phyloP scores from a whole-genome alignment of 2,329 filamentous ascomycete species.

The Aspergillus texensis region DNA sequence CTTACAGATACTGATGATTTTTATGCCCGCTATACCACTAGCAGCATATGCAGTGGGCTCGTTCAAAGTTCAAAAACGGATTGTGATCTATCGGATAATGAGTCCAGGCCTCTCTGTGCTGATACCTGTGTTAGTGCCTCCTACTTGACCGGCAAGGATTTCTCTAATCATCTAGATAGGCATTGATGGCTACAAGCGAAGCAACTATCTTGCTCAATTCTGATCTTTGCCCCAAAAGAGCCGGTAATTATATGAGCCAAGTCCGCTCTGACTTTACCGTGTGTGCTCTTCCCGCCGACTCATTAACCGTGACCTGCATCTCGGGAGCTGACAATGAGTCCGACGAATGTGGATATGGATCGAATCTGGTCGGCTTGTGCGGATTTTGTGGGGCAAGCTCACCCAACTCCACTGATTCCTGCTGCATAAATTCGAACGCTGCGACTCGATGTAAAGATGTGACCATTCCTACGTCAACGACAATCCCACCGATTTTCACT shows the following conservation, averaged over 20 bases:
- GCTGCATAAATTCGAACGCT: slow-evolving; percentile 83
- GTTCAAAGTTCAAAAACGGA: slow-evolving; percentile 79
- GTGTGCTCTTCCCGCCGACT: slow-evolving; percentile 79
- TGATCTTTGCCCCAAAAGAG: slow-evolving; percentile 69
- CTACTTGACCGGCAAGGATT: background rate
- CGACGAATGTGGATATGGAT: slow-evolving; percentile 80
- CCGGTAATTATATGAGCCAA: slow-evolving; percentile 67
- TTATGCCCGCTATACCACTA: slow-evolving; percentile 92
- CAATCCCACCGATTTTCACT: slow-evolving; percentile 61
- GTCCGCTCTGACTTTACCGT: slow-evolving; percentile 92
- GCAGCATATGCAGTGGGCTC: slow-evolving; percentile 89
- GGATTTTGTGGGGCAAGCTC: slow-evolving; percentile 82
- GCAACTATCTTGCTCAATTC: slow-evolving; percentile 77
- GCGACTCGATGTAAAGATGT: slow-evolving; percentile 73
- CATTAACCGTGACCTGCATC: slow-evolving; percentile 76
- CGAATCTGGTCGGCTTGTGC: slow-evolving; percentile 75
- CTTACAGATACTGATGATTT: slow-evolving; percentile 76
- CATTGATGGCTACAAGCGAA: slow-evolving; percentile 85
- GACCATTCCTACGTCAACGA: slow-evolving; percentile 71
- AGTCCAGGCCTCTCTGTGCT: slow-evolving; percentile 79
- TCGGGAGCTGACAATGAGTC: slow-evolving; percentile 77
- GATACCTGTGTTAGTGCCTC: slow-evolving; percentile 73
- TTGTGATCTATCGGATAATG: slow-evolving; percentile 67
- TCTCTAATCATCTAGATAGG: slow-evolving; percentile 49
- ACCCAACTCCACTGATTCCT: slow-evolving; percentile 90